phyloP scores from a whole-genome alignment of 169 alveolate genomes.

The Cryptosporidium andersoni region DNA sequence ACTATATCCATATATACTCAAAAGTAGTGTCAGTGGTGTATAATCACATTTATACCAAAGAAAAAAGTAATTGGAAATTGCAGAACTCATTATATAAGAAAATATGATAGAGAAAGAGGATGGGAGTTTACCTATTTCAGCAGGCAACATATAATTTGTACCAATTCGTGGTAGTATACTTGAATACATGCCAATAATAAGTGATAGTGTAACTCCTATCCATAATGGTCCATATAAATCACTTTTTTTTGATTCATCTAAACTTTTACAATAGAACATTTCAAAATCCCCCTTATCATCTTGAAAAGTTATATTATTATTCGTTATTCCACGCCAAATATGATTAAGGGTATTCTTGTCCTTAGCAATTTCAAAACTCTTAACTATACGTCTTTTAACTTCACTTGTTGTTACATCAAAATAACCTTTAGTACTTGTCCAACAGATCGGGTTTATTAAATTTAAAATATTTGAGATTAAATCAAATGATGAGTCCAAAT shows the following conservation, averaged over 20 bases:
- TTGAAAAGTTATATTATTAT: constrained; percentile 5
- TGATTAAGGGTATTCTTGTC: constrained; percentile 19
- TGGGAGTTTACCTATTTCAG: constrained; percentile 43
- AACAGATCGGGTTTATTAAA: constrained; percentile 23
- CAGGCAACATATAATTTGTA: constrained; percentile 35
- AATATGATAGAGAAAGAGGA: constrained; percentile 41
- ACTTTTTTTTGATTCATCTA: constrained; percentile 34
- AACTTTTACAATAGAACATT: constrained; percentile 46
- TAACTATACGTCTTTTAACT: constrained; percentile 26
- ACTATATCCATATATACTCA: constrained; percentile 66
- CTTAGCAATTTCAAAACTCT: not conserved
- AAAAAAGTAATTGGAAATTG: constrained; percentile 5
- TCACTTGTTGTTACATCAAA: constrained; percentile 63
- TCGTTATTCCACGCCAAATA: constrained; percentile 14
- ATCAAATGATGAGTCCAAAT: constrained; percentile 6
- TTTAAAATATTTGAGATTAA: not conserved
- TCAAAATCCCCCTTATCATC: constrained; percentile 23
- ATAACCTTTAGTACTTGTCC: constrained; percentile 51
- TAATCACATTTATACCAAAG: constrained; percentile 11
- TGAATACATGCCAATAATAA: constrained; percentile 47
- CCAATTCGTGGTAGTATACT: constrained; percentile 34
- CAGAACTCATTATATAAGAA: constrained; percentile 6
- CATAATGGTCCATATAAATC: constrained; percentile 66
- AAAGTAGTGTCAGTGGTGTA: constrained; percentile 34
- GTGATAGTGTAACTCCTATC: constrained; percentile 24